Evolutionary conservation across 371 early-diverging fungal species (phyloP), one percentile per base, ranked within the genome.

Genomic region (Mortierella sp.): DNA sequence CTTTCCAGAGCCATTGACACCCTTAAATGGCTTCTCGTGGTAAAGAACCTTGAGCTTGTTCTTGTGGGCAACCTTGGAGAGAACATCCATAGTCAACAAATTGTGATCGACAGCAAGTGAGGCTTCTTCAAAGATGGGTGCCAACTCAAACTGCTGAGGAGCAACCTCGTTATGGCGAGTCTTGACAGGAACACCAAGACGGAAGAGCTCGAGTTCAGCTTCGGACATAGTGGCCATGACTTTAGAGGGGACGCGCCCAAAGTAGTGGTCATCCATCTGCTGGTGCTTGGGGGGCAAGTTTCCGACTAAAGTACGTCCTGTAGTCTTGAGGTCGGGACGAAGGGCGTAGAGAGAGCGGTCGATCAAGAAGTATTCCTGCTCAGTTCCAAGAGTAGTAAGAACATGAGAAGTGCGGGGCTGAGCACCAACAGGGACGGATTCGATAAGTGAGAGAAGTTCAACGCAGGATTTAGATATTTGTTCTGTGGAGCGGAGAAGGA

Each of bases 151-250:
- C 90, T 99, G 99, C 80, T 93, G 94, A 50, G 99, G 99, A 45
- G 97, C 98, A n/a, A 98, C 99, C 90, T 99, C 99, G 87, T 99
- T 99, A 91, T 99, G 99, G 69, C 98, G 93, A 45, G 99, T 99
- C 93, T 99, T 99, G 88, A 98, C 89, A 58, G 99, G 99, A 24
- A 97, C 96, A 85, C 99, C 99, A 69, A 98, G 89, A 70, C 93
- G 93, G 87, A 91, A 92, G 65, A 96, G 91, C 88, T 98, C 99
- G 52, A 95, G 87, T 83, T 98, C 99, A 70, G 93, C 87, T 87
- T 99, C 98, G 82, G 93, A 92, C 85, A 98, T 94, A 77, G 93
- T 90, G 59, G 96, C 91, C 82, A 98, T 87, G 36, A 97, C 97
- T 74, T 96, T 94, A 70, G 94, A 90, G 41, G 99, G 99, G 69